Percentiles rank a stretch among this genome's conserved stretches.
Evolutionary conservation across 176 grass and related monocot genomes (phyloP).

Genomic region (Zizania latifolia): DNA sequence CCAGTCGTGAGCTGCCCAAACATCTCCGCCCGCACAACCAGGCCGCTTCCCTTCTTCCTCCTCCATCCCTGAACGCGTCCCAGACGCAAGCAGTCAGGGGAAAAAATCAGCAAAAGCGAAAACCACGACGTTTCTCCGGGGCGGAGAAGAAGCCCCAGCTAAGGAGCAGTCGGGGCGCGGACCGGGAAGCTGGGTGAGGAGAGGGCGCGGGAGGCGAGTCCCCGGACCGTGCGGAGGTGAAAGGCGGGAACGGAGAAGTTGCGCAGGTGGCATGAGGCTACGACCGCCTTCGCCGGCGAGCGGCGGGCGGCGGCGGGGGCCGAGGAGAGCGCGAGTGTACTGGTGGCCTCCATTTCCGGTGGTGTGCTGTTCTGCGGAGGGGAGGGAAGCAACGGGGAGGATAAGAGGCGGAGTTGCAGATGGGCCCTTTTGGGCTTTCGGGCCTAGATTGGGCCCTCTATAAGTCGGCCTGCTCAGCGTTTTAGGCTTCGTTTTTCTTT

Average conservation of each 20-base stretch:
- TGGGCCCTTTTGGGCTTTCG: too few species aligned
- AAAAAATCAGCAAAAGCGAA: neutral
- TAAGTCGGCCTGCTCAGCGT: too few species aligned
- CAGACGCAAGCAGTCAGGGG: neutral
- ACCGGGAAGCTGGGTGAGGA: neutral
- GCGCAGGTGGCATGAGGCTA: neutral
- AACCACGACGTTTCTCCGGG: neutral
- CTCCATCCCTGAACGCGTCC: neutral
- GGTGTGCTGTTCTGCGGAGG: neutral
- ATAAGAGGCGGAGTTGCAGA: too few species aligned
- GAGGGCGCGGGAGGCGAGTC: neutral
- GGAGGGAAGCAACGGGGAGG: too few species aligned
- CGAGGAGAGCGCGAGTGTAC: neutral
- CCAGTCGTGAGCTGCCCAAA: slow-evolving; percentile 90
- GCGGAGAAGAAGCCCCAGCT: neutral
- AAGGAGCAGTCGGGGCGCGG: neutral
- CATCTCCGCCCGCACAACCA: slow-evolving; percentile 86
- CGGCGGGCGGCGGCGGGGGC: neutral
- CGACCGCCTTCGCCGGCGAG: neutral
- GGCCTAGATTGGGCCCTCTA: too few species aligned
- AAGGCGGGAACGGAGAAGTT: neutral
- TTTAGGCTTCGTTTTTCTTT: too few species aligned
- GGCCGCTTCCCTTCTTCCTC: slow-evolving; percentile 22
- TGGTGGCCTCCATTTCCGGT: slow-evolving; percentile 23
- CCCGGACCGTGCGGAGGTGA: neutral